Evolutionary conservation across 345 rosid genomes (phyloP).

Genomic region (Acer campestre): DNA sequence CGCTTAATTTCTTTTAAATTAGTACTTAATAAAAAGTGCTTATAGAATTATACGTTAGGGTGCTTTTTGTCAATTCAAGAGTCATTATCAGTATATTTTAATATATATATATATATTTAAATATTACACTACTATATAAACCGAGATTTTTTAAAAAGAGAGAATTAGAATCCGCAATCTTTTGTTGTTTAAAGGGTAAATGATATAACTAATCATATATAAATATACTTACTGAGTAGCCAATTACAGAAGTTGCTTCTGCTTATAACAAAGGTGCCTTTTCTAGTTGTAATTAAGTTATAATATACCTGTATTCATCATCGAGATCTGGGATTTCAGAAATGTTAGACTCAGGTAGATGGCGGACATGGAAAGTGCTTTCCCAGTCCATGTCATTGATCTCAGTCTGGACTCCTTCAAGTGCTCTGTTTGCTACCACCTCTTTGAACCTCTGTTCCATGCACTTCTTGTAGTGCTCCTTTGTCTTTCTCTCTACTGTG

Average conservation of each 20-base stretch:
- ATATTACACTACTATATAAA: no score
- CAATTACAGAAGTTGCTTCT: background rate
- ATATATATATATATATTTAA: no score
- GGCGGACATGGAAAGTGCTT: conserved; percentile 72
- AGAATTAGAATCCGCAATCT: no score
- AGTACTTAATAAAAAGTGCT: no score
- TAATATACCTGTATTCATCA: conserved; percentile 64
- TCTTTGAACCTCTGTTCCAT: conserved; percentile 90
- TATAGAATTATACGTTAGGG: no score
- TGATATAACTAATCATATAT: background rate
- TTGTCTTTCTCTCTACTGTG: conserved; percentile 71
- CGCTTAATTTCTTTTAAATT: background rate
- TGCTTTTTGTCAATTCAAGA: no score
- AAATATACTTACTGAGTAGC: no score
- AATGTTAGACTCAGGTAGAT: conserved; percentile 73
- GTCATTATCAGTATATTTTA: no score
- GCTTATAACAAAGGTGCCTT: background rate
- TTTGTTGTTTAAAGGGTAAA: no score
- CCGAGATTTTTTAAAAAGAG: no score
- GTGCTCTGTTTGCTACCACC: conserved; percentile 59
- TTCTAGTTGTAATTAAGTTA: no score
- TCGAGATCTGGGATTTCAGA: conserved; percentile 71
- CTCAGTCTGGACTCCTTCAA: conserved; percentile 61
- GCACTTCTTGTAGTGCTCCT: conserved; percentile 78
- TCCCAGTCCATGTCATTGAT: conserved; percentile 92